Conservation (phyloP, 305 asterid species). For the Solanum hybrid region DNA sequence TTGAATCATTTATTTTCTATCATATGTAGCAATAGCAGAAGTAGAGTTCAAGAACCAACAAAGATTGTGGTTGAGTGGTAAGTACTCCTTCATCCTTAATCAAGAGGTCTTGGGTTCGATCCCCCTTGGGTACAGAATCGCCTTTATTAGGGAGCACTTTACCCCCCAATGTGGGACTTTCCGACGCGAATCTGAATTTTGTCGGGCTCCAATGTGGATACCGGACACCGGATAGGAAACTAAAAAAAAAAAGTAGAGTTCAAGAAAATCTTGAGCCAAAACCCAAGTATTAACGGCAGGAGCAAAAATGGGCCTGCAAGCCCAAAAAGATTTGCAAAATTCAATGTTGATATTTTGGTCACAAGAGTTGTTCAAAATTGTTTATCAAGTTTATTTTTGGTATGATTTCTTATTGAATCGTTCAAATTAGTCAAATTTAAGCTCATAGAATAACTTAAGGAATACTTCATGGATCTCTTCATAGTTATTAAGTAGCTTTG, state of each 20-base stretch:
- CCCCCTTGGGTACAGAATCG: neutral
- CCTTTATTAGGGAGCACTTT: too few species aligned
- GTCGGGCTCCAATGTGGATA: neutral
- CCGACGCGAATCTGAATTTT: fast-evolving
- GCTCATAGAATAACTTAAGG: neutral
- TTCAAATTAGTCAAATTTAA: neutral
- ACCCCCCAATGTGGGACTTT: neutral
- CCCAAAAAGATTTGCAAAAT: neutral
- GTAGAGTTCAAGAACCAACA: neutral
- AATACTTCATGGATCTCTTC: neutral
- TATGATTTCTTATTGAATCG: neutral
- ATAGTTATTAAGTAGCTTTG: neutral
- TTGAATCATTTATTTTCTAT: neutral
- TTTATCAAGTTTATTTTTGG: neutral
- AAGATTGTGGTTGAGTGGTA: too few species aligned
- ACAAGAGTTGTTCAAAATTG: neutral
- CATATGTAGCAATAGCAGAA: neutral
- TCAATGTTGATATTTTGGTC: neutral
- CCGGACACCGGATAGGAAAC: neutral
- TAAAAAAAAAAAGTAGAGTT: neutral
- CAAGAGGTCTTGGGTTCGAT: too few species aligned
- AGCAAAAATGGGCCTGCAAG: neutral
- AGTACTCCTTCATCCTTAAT: too few species aligned
- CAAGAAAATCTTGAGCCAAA: neutral
- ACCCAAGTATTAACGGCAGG: neutral